Evolutionary conservation across 2,329 filamentous ascomycete genomes (phyloP), one percentile per base, ranked within the genome.

Genomic region (Alternaria atra): DNA sequence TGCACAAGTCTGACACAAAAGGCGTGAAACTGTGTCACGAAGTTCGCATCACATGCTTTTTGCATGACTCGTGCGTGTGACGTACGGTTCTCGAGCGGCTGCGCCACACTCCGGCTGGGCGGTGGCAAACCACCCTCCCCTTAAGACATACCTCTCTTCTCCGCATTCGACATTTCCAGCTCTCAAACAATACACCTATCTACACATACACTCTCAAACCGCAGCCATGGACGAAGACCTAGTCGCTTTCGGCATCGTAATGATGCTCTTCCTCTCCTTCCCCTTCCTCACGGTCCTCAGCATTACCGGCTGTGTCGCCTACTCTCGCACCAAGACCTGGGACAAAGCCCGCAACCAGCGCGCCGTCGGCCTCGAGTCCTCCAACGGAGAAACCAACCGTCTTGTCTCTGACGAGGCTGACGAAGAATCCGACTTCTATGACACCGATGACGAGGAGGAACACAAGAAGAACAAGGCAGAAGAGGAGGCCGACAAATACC

Each of bases 281-380:
- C 72, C 72, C 23, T 55, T 73, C 47, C 47, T 69, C 43, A 58
- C 68, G 20, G 66, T 73, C 52, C 52, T 71, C 48, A 51, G 67
- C 63, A 67, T 68, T 27, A 73, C 69, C 5, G 59, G 63, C 52
- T 68, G 67, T 60, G 58, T 73, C 40, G 70, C 73, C 40, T 74
- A 75, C 60, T 63, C 63, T 32, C 73, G 73, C 66, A 75, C 73
- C 59, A 74, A 74, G 59, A 66, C 66, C 25, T 76, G 73, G 73
- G 72, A 76, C 61, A 71, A 70, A 39, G 59, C 62, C 32, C 71
- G 72, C 60, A 74, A 67, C 50, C 68, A 70, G 60, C 62, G 63
- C 29, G 48, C 61, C 52, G 61, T 70, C 43, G 64, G 63, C 20
- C 68, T 72, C 51, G 73, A 76, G 43, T 62, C 67, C 3, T 62